Base-by-base conservation (phyloP, 257 asterid species). In the Ehretia macrophylla region DNA sequence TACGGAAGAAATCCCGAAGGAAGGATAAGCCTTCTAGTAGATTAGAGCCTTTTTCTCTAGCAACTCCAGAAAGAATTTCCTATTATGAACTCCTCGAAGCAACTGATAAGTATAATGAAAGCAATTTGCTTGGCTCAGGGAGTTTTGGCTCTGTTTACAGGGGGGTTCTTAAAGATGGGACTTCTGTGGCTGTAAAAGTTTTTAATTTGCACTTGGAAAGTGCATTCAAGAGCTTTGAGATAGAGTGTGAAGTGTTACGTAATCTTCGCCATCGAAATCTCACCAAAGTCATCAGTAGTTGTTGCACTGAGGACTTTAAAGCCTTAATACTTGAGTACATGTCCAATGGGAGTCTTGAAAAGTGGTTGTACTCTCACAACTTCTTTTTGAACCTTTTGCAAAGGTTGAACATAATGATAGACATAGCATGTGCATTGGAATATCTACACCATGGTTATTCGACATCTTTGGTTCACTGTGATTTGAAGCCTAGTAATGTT, bases 21-120 rank as follows among this genome's bases (percentile, higher is more conserved):
- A 49, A 49, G 20, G 12, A 49, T n/a, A 17, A 19, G 17, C 21
- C 9, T n/a, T 49, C 54, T 0, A 19, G 10, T 45, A 1, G 17
- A 0, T 14, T 4, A 8, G 1, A 9, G 10, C 20, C 17, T 48
- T 16, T n/a, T 16, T 20, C 12, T 8, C 19, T 17, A 6, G 23
- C 10, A 17, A 49, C 17, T 11, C 22, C 22, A 13, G 35, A 49
- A 49, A 8, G 52, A 52, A 63, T 63, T 42, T 51, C 59, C 14
- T 49, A 51, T 21, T 45, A 52, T 38, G 59, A 47, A 35, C 59
- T 51, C 35, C 52, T 45, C 48, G 59, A 56, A 19, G 64, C 17
- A 35, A 27, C 58, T 14, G 8, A 22, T 16, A 8, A 48, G 53
- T 48, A 16, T 16, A 12, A 16, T 13, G 11, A 32, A 23, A 46